These are phyloP conservation scores for Apophysomyces sp. DNA, from an alignment of 371 early-diverging fungal species.

Conservation along the genomic window DNA sequence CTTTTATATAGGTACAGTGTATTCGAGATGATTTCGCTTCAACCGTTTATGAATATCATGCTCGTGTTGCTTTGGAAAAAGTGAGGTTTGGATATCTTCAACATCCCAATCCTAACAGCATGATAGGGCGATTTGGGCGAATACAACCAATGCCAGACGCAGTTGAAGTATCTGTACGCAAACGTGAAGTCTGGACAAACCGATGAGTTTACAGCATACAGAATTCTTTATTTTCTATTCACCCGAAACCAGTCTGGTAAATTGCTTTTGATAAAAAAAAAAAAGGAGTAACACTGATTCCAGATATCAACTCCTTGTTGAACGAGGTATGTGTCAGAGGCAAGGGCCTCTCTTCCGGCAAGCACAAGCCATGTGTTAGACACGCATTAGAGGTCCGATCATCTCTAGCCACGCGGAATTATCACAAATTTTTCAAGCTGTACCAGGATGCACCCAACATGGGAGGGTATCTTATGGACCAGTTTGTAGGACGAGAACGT, in stretches of 20 bases:
- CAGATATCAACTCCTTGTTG: constrained; percentile 74
- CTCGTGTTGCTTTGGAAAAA: constrained; percentile 91
- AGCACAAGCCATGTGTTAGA: constrained; percentile 34
- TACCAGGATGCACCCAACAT: constrained; percentile 82
- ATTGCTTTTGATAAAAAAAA: not conserved
- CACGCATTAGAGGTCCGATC: constrained; percentile 86
- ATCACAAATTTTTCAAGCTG: constrained; percentile 77
- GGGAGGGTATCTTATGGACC: constrained; percentile 85
- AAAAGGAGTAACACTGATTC: not conserved
- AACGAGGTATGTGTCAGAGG: constrained; percentile 47
- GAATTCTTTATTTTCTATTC: constrained; percentile 86
- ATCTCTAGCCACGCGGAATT: constrained; percentile 77
- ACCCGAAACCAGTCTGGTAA: constrained; percentile 84
- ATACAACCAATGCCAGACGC: constrained; percentile 96
- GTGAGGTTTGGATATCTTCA: constrained; percentile 25
- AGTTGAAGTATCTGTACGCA: constrained; percentile 82
- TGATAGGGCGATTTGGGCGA: constrained; percentile 89
- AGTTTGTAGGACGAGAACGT: constrained; percentile 86
- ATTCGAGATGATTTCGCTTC: constrained; percentile 93
- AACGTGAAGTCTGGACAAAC: constrained; percentile 64
- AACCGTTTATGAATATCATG: constrained; percentile 91
- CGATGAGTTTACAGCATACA: constrained; percentile 90
- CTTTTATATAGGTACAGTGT: constrained; percentile 71
- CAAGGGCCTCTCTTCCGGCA: not conserved
- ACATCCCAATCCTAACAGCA: not conserved